These are phyloP conservation scores for Krasilnikovozyma curviuscula DNA, from an alignment of 768 basidiomycete species.

Conservation along the genomic window DNA sequence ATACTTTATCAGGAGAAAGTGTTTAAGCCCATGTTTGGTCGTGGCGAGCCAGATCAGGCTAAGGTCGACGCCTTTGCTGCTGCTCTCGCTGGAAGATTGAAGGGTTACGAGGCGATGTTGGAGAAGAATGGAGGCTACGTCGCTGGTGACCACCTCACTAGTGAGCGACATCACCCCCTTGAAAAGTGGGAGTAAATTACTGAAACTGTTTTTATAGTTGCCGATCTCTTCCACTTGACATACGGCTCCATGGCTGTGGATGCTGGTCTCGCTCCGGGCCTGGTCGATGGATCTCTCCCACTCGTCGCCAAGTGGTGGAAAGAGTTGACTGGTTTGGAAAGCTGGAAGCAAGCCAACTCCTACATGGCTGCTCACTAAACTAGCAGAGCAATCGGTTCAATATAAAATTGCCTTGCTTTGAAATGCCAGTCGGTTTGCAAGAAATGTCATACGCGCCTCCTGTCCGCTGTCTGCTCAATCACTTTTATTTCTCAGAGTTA, in stretches of 20 bases:
- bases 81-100: slow-evolving; percentile 27
- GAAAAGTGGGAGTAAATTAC: slow-evolving; percentile 5
- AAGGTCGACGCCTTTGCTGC: slow-evolving; percentile 23
- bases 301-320: slow-evolving; percentile 16
- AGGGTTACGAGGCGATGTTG: slow-evolving; percentile 41
- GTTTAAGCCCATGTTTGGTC: no score
- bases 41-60: slow-evolving; percentile 2
- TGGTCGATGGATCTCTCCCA: slow-evolving; percentile 13
- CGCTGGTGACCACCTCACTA: slow-evolving; percentile 32
- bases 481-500: no score
- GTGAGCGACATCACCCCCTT: not conserved
- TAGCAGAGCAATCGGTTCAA: no score
- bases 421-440: no score
- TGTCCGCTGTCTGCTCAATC: no score
- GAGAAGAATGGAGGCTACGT: slow-evolving; percentile 38
- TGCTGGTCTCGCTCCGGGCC: slow-evolving; percentile 6
- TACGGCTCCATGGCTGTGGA: slow-evolving; percentile 26
- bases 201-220: slow-evolving; percentile 31
- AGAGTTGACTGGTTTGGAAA: slow-evolving; percentile 2
- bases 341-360: slow-evolving; percentile 10
- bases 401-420: no score
- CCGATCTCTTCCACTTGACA: slow-evolving; percentile 42
- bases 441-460: no score
- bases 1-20: not conserved
- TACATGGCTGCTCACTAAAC: no score